These are phyloP conservation scores for Tolypocladium ovalisporum DNA, from an alignment of 2,329 filamentous ascomycete genomes.

Conservation along the genomic window DNA sequence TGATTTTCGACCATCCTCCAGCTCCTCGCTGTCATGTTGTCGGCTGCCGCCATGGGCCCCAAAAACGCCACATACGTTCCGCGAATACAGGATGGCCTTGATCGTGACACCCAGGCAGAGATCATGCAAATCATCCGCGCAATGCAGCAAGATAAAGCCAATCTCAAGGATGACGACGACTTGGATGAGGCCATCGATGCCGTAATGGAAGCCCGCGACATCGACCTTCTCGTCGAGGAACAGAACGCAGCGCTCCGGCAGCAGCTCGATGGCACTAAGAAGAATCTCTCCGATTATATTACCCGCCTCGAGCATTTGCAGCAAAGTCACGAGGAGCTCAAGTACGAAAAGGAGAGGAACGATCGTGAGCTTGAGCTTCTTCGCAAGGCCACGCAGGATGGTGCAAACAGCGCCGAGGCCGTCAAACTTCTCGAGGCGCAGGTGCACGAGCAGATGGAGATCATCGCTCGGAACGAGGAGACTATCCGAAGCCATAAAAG, in stretches of 20 bases:
- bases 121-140: constrained; percentile 34
- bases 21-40: constrained; percentile 52
- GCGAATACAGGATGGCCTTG: constrained; percentile 29
- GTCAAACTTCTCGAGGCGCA: constrained; percentile 44
- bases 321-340: constrained; percentile 53
- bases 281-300: constrained; percentile 47
- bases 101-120: constrained; percentile 30
- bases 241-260: constrained; percentile 38
- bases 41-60: constrained; percentile 48
- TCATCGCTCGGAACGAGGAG: constrained; percentile 59
- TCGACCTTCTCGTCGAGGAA: constrained; percentile 46
- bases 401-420: constrained; percentile 39
- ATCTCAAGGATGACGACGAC: constrained; percentile 25
- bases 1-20: constrained; percentile 17
- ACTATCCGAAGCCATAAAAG: constrained; percentile 23
- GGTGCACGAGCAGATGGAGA: constrained; percentile 55
- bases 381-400: constrained; percentile 37
- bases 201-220: constrained; percentile 35
- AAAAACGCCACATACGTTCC: constrained; percentile 43
- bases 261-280: constrained; percentile 41
- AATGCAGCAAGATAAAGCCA: constrained; percentile 26
- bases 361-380: constrained; percentile 41
- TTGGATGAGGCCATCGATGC: constrained; percentile 28
- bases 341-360: constrained; percentile 49
- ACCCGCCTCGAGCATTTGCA: constrained; percentile 49